A percentile compares a stretch with the other conserved stretches of the same genome.
phyloP scores from a whole-genome alignment of 305 asterid genomes.

The Stenogyne calaminthoides region DNA sequence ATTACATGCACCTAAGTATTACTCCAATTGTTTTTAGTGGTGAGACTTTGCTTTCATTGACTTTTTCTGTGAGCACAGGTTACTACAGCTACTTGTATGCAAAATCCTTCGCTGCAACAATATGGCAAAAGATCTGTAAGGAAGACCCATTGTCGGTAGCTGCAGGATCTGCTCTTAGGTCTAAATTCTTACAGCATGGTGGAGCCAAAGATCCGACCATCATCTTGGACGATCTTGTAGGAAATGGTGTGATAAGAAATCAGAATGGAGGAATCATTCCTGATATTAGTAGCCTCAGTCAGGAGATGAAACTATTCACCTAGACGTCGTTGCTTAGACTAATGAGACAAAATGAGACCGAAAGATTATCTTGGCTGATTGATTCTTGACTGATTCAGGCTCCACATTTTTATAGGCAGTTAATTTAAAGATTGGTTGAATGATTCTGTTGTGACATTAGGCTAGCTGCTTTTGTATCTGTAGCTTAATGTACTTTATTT shows the following conservation, averaged over 20 bases:
- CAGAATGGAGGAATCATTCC: constrained; percentile 74
- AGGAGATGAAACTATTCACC: constrained; percentile 58
- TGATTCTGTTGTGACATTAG: constrained; percentile 15
- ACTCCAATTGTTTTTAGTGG: background rate
- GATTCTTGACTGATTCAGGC: background rate
- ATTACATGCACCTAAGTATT: no score
- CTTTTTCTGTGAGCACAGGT: constrained; percentile 44
- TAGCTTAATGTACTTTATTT: constrained; percentile 3
- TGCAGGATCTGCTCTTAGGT: constrained; percentile 84
- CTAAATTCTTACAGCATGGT: constrained; percentile 78
- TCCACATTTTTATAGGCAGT: background rate
- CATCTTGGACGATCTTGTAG: constrained; percentile 78
- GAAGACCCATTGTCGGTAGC: constrained; percentile 74
- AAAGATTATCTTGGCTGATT: background rate
- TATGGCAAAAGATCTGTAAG: constrained; percentile 74
- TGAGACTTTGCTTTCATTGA: background rate
- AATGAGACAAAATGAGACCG: background rate
- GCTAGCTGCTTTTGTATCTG: background rate
- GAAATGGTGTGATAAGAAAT: constrained; percentile 45
- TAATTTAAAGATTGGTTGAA: background rate
- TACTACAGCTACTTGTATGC: constrained; percentile 98
- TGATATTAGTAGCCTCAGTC: constrained; percentile 60
- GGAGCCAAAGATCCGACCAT: constrained; percentile 89
- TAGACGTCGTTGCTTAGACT: constrained; percentile 4
- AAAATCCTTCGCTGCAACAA: constrained; percentile 82